Conservation (phyloP, 2,329 filamentous ascomycete genomes). For the Fusarium sp. region DNA sequence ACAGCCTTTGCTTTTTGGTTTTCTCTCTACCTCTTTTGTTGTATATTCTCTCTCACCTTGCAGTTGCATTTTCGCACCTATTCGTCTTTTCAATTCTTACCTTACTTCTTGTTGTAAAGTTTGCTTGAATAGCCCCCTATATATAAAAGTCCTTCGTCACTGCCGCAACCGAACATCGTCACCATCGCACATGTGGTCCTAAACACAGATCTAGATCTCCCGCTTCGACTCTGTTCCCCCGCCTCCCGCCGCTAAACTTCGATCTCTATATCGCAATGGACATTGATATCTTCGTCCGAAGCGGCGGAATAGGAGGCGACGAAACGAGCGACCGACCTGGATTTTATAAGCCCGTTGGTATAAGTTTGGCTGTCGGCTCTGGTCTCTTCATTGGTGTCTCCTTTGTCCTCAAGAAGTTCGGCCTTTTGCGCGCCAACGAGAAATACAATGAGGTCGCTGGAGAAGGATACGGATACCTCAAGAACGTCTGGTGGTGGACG, state of each 20-base stretch:
- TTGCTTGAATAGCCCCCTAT: constrained; percentile 19
- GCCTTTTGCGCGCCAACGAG: constrained; percentile 89
- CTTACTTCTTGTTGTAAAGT: constrained; percentile 2
- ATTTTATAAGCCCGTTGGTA: constrained; percentile 86
- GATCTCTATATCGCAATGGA: constrained; percentile 41
- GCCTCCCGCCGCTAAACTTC: constrained; percentile 4
- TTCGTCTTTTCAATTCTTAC: not conserved
- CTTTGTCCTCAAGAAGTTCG: constrained; percentile 95
- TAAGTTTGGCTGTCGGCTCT: constrained; percentile 85
- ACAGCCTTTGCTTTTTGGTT: constrained; percentile 5
- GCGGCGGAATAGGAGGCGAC: constrained; percentile 31
- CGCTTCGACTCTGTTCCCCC: constrained; percentile 16
- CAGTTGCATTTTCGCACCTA: not conserved
- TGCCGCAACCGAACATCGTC: constrained; percentile 37
- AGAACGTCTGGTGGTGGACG: constrained; percentile 93
- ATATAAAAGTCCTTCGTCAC: constrained; percentile 35
- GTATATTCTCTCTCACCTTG: constrained; percentile 11
- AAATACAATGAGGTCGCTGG: constrained; percentile 97
- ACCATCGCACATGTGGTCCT: constrained; percentile 46
- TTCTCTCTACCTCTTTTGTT: constrained; percentile 19
- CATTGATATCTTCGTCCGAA: constrained; percentile 41
- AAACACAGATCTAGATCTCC: constrained; percentile 31
- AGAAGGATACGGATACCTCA: constrained; percentile 96
- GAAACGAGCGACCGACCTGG: constrained; percentile 55
- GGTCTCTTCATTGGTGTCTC: constrained; percentile 94